These are phyloP conservation scores for Fragilaria crotonensis DNA, from an alignment of 108 stramenopile genomes.

Conservation along the genomic window DNA sequence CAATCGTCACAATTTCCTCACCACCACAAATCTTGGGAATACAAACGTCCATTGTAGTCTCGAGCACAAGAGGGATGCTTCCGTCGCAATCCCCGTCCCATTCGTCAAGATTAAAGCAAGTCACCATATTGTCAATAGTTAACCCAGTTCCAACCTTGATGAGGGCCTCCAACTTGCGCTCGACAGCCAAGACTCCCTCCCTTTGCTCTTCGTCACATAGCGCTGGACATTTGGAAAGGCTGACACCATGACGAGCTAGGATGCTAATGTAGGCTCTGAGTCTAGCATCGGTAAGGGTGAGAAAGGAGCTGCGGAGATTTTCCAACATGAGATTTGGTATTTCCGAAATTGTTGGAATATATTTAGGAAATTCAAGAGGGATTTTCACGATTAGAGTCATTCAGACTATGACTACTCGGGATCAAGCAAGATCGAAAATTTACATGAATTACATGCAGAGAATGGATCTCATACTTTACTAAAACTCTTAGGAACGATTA, in stretches of 20 bases:
- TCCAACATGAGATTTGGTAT: conserved; percentile 4
- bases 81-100: neutral
- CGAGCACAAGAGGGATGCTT: neutral
- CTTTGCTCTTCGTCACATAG: conserved; percentile 6
- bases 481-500: too few species aligned
- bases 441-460: too few species aligned
- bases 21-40: conserved; percentile 1
- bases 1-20: neutral
- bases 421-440: too few species aligned
- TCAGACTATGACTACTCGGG: too few species aligned
- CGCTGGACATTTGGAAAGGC: neutral
- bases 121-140: neutral
- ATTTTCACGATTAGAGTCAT: too few species aligned
- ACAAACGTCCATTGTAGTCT: neutral
- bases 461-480: too few species aligned
- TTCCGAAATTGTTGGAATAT: too few species aligned
- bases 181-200: conserved; percentile 1
- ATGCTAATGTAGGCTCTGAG: conserved; percentile 15
- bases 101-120: neutral
- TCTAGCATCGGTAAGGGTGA: conserved; percentile 9
- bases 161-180: conserved; percentile 10
- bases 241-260: conserved; percentile 10
- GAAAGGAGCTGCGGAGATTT: conserved; percentile 13
- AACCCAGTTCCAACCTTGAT: conserved; percentile 1
- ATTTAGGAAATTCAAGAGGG: too few species aligned